Percentiles rank a stretch among this genome's conserved stretches.
These are phyloP conservation scores for Juglanconis sp. DNA, from an alignment of 2,329 filamentous ascomycete species.

Conservation along the genomic window DNA sequence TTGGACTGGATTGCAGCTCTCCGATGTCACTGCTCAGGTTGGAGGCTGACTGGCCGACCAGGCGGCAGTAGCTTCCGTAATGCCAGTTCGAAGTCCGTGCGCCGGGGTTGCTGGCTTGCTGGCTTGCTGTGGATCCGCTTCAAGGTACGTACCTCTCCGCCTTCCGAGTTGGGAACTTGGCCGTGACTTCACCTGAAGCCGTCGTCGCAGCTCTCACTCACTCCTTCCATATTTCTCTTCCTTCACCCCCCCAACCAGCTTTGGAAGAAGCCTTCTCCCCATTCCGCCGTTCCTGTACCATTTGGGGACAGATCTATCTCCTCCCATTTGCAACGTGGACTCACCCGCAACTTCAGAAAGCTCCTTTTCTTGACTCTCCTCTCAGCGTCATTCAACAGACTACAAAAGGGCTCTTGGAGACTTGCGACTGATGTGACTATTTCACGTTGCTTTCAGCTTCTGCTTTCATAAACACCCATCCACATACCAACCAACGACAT, in stretches of 20 bases:
- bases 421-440: not conserved
- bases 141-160: constrained; percentile 6
- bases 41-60: constrained; percentile 1
- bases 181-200: not conserved
- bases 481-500: not conserved
- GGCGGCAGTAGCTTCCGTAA: constrained; percentile 17
- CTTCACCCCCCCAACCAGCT: too few species aligned
- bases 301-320: too few species aligned
- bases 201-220: not conserved
- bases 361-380: too few species aligned
- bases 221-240: not conserved
- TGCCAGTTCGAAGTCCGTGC: not conserved
- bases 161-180: not conserved
- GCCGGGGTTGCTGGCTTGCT: not conserved
- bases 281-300: too few species aligned
- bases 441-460: too few species aligned
- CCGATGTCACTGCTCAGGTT: constrained; percentile 8
- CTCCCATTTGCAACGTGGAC: too few species aligned
- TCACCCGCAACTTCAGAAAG: too few species aligned
- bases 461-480: not conserved
- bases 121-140: too few species aligned
- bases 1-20: constrained; percentile 3
- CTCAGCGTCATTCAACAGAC: too few species aligned
- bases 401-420: too few species aligned
- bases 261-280: too few species aligned